Base-by-base conservation (phyloP, 1,284 basidiomycete species). In the Cutaneotrichosporon cavernicola region DNA sequence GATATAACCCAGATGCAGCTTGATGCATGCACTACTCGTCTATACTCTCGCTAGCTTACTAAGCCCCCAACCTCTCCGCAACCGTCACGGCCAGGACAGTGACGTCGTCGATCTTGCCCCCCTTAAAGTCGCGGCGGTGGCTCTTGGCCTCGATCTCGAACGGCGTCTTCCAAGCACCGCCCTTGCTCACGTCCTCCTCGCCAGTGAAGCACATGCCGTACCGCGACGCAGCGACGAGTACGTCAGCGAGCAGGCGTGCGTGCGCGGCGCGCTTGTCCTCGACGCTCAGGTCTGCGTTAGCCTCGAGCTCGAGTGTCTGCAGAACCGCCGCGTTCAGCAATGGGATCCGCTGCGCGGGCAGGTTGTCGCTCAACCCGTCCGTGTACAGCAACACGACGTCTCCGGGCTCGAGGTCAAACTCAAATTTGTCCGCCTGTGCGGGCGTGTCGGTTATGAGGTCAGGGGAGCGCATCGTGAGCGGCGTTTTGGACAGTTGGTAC, bases 361-460 rank as follows among this genome's bases (percentile, higher is more conserved):
- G 79, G 70, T 86, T 86, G 70, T 86, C 85, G 50, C 79, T 80
- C 50, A 85, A 73, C 0, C 85, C 85, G 70, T 86, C 85, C n/a
- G 84, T 85, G 61, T 76, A 82, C 46, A 80, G 69, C 4, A 81
- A 46, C n/a, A 82, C 69, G 13, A 79, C 69, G 59, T 82, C 81
- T 21, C 79, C 79, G 5, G 76, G 71, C 60, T 77, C 62, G 1
- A 82, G 61, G 56, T 77, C 72, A 57, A 77, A 73, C 26, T 69
- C 65, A 51, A 76, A 72, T 21, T 69, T 61, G 49, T 81, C 79
- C 11, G 73, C 77, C n/a, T 68, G 51, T 36, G 67, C 59, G 2
- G 80, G 78, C 57, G 58, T 64, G 65, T 80, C 78, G 38, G 62
- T 66, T 40, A 71, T 53, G 46, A 50, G 51, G 52, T 69, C 71